A percentile compares a stretch with the other conserved stretches of the same genome.
phyloP scores from a whole-genome alignment of 495 filamentous ascomycete genomes.

The Penicillium argentinense region DNA sequence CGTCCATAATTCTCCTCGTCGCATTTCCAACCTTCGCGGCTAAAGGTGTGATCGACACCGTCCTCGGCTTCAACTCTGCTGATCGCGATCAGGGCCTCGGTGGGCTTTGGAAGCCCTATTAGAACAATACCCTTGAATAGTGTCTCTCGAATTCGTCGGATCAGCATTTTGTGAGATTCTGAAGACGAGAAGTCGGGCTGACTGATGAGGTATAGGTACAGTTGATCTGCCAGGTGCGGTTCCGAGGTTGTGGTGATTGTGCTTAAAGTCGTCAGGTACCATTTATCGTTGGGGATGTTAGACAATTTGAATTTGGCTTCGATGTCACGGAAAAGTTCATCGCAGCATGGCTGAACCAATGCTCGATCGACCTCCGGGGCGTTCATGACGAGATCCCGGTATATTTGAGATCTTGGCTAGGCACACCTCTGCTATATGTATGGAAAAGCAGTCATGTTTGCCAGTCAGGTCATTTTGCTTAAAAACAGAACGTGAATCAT shows the following conservation, averaged over 20 bases:
- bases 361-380: slow-evolving; percentile 3
- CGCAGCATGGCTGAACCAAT: background rate
- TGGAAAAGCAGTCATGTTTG: background rate
- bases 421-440: background rate
- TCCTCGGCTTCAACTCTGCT: slow-evolving; percentile 33
- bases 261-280: slow-evolving; percentile 22
- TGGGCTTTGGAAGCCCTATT: slow-evolving; percentile 41
- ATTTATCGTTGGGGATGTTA: slow-evolving; percentile 13
- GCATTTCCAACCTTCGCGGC: slow-evolving; percentile 26
- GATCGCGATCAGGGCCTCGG: slow-evolving; percentile 39
- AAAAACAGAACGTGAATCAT: background rate
- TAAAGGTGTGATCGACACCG: slow-evolving; percentile 39
- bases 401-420: background rate
- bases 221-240: slow-evolving; percentile 32
- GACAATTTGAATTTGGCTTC: slow-evolving; percentile 15
- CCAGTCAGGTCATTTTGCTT: background rate
- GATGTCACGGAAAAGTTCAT: slow-evolving; percentile 12
- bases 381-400: background rate
- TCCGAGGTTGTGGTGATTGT: slow-evolving; percentile 33
- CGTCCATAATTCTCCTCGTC: slow-evolving; percentile 34
- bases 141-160: slow-evolving; percentile 42
- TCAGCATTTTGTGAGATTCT: slow-evolving; percentile 31
- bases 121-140: slow-evolving; percentile 42
- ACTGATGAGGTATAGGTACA: slow-evolving; percentile 43
- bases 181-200: slow-evolving; percentile 29